Evolutionary conservation across 495 filamentous ascomycete species (phyloP), one percentile per base, ranked within the genome.

Genomic region (Parathielavia hyrcaniae): DNA sequence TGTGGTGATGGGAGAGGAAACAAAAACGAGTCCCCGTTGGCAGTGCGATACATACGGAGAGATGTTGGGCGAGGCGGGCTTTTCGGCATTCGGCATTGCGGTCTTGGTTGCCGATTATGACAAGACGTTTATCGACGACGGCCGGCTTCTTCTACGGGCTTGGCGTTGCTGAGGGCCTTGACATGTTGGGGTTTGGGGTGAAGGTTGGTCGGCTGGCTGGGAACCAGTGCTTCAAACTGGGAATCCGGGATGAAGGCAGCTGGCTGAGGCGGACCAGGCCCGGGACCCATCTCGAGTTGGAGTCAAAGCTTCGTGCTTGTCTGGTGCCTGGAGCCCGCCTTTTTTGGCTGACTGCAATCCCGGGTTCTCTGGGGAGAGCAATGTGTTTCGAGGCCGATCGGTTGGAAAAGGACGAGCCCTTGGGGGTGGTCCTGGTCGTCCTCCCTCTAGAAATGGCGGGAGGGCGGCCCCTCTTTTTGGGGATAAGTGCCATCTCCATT

Each of bases 251-350:
- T 57, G 63, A 67, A 44, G 63, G 55, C 41, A n/a, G 22, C 17
- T 41, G 50, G 26, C 8, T 22, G 32, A 17, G 48, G 13, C 41
- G 58, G 60, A 59, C 64, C 60, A 60, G 61, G 55, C 43, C 61
- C 74, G 79, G 90, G 90, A 90, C 89, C 88, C 91, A 90, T 91
- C 88, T 84, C 64, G 87, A 84, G 88, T 90, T 90, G 88, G 89
- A 77, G 83, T 96, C 90, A 96, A 91, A 90, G 90, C 75, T 84
- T 88, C 75, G 90, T 71, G 81, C 90, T 91, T 93, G 88, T 95
- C 90, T 76, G 81, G 69, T 46, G 55, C 47, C 54, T 55, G 67
- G 66, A 50, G 39, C 52, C 62, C n/a, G 30, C 58, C 64, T 64
- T 58, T 59, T 55, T 52, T 44, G 19, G 46, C 58, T 60, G 17